Evolutionary conservation across 2,329 filamentous ascomycete species (phyloP), one percentile per base, ranked within the genome.

Genomic region (Mycosphaerella sp.): DNA sequence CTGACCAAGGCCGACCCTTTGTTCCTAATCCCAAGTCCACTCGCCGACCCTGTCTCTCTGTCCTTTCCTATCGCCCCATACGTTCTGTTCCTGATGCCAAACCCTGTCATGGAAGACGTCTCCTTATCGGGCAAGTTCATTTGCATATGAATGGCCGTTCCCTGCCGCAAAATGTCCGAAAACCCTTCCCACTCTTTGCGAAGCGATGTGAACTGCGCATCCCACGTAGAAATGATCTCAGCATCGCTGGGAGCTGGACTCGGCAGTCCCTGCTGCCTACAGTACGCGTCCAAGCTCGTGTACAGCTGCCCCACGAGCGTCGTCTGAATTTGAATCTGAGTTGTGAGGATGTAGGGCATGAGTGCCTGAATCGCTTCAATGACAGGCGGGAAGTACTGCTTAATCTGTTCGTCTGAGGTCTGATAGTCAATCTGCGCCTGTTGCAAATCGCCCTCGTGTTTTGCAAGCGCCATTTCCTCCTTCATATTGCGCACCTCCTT

Each of bases 271-370:
- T 83, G 77, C 31, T 85, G 80, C 61, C 83, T 77, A 61, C 85
- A 89, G 69, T 86, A 93, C 53, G 80, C 82, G 67, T 90, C 83
- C 6, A 92, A 73, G 4, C 83, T 78, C 1, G 88, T 93, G 71
- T 93, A 93, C 62, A 89, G 83, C 57, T 90, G 78, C 0, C 83
- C 88, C 4, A 93, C 80, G 48, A 93, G 75, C 45, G 83, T 81
- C 67, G 90, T 90, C 69, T 92, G 88, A 29, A 90, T 83, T 66
- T 86, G 77, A 43, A 92, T 82, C 64, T 91, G 85, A 36, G 80
- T 78, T 40, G 79, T 78, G 9, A 91, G 77, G 17, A 95, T 75
- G 49, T 83, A 81, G 29, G 87, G 86, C 10, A 92, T 77, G n/a
- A 95, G 74, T 23, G 79, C 85, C 66, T 89, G 88, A 3, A 84